Evolutionary conservation across 1,139 yeast genomes (phyloP).

Genomic region (Arxiozyma slooffiae): DNA sequence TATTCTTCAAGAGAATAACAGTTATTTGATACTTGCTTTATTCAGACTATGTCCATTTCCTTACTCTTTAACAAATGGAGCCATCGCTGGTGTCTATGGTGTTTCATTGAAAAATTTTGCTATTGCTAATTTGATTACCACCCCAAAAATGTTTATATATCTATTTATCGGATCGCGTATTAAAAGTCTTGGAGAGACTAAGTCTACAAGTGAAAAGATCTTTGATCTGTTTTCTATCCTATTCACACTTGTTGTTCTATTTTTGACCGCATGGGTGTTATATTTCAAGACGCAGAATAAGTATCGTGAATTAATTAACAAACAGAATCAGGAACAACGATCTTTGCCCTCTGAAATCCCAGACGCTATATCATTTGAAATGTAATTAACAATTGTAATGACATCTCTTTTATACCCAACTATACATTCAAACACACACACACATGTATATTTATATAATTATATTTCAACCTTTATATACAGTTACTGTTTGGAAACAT

Average conservation of each 20-base stretch:
- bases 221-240: constrained; percentile 57
- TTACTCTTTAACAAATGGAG: constrained; percentile 85
- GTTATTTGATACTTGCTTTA: constrained; percentile 56
- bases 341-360: constrained; percentile 3
- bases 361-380: constrained; percentile 8
- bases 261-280: constrained; percentile 58
- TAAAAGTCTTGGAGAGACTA: constrained; percentile 57
- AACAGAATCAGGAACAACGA: constrained; percentile 1
- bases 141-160: constrained; percentile 74
- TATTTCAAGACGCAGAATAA: constrained; percentile 45
- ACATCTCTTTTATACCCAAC: neutral
- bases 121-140: constrained; percentile 61
- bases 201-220: constrained; percentile 43
- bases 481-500: neutral
- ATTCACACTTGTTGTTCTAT: constrained; percentile 48
- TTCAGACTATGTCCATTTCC: constrained; percentile 87
- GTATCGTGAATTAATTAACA: constrained; percentile 25
- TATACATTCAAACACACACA: no score
- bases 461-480: no score
- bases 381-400: neutral
- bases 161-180: constrained; percentile 73
- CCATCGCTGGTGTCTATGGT: constrained; percentile 76
- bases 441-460: no score
- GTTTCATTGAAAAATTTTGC: constrained; percentile 52
- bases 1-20: constrained; percentile 59